Base-by-base conservation (phyloP, 805 yeast genomes). In the Lipomyces mesembrius region DNA sequence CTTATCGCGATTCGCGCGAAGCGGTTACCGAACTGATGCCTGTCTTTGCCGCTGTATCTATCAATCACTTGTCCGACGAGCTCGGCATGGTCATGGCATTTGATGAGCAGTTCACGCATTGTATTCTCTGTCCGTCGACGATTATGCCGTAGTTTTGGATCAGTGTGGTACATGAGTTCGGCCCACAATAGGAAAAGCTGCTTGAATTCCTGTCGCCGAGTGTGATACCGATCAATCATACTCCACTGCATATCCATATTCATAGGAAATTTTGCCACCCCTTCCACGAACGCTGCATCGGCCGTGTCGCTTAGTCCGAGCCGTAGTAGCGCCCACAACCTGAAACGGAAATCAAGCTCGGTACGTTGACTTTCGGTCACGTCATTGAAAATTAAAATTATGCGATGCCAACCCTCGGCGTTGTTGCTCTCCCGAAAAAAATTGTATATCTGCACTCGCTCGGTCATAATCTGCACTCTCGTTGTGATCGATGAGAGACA, bases 341-440 rank as follows among this genome's bases (percentile, higher is more conserved):
- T 22, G 59, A 54, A 68, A 35, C 68, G 57, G 52, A 57, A 64
- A 34, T 70, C 73, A 51, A 61, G 54, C 62, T 66, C 69, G 20
- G 69, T 55, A 7, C 52, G 58, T 32, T 39, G 53, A 12, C 22
- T 39, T 17, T 27, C 59, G 17, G 65, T 65, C 9, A 66, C 52
- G 46, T 68, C 65, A 22, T 59, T 54, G 46, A 65, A 68, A 54
- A 70, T 60, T n/a, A 46, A 54, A 20, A 68, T 49, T 8, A 70
- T 62, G 20, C 61, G 69, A 22, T 65, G 65, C 72, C 70, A 68
- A 20, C 69, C 66, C 32, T 46, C 61, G n/a, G 29, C n/a, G 22
- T 29, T 43, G 22, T 39, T n/a, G 22, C 66, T 56, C 14, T 58
- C 65, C 12, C 66, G 63, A 32, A 68, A 67, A 32, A 52, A 67